Conservation (phyloP, 805 yeast species). For the Candida boleticola region DNA sequence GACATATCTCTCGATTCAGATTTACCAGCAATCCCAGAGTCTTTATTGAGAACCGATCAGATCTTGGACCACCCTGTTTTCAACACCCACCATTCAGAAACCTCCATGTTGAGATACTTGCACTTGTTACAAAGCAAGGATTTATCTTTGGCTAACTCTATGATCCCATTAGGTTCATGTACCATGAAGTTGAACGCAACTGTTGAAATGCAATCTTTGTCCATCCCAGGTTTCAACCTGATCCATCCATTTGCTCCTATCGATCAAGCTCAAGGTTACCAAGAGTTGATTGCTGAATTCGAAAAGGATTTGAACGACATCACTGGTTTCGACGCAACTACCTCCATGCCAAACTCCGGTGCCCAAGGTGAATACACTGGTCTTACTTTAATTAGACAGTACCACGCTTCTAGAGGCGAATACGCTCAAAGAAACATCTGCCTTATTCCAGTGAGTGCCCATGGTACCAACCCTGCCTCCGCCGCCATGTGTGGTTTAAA, state of each 20-base stretch:
- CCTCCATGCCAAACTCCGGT: slow-evolving; percentile 96
- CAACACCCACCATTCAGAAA: slow-evolving; percentile 87
- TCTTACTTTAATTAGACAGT: slow-evolving; percentile 77
- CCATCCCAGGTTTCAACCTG: slow-evolving; percentile 89
- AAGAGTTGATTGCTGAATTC: slow-evolving; percentile 69
- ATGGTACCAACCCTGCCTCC: slow-evolving; percentile 98
- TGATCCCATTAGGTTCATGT: slow-evolving; percentile 97
- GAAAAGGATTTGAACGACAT: slow-evolving; percentile 85
- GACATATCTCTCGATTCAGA: slow-evolving; percentile 18
- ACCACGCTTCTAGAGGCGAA: slow-evolving; percentile 69
- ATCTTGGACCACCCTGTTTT: slow-evolving; percentile 75
- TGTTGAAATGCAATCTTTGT: slow-evolving; percentile 88
- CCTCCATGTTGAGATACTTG: slow-evolving; percentile 89
- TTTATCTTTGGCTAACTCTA: slow-evolving; percentile 88
- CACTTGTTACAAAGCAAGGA: slow-evolving; percentile 83
- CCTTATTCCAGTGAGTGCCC: slow-evolving; percentile 95
- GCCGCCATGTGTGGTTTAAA: slow-evolving; percentile 96
- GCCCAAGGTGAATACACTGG: slow-evolving; percentile 99
- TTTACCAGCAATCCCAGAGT: slow-evolving; percentile 51
- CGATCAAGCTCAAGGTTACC: slow-evolving; percentile 86
- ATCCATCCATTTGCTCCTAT: slow-evolving; percentile 92
- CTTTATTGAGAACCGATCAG: slow-evolving; percentile 53
- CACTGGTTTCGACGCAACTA: slow-evolving; percentile 89
- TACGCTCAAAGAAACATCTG: slow-evolving; percentile 72
- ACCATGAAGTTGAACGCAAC: slow-evolving; percentile 97